phyloP scores from a whole-genome alignment of 768 basidiomycete species.

The Pulveroboletus ravenelii region DNA sequence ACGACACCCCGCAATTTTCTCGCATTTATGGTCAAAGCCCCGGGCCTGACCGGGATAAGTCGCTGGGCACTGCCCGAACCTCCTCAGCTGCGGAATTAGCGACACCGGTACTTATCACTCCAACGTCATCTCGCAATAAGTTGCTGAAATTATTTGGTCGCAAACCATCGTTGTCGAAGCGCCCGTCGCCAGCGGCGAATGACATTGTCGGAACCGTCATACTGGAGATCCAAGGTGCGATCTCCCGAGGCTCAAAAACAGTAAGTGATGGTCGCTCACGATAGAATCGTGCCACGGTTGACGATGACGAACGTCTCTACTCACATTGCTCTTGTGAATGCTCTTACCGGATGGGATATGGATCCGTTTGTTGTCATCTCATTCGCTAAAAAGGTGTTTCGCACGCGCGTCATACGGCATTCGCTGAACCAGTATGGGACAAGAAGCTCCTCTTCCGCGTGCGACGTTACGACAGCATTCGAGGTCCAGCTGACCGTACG shows the following conservation, averaged over 20 bases:
- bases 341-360: constrained; percentile 82
- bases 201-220: constrained; percentile 94
- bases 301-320: background rate
- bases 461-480: constrained; percentile 73
- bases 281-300: background rate
- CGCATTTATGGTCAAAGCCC: constrained; percentile 15
- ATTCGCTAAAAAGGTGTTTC: constrained; percentile 95
- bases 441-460: constrained; percentile 97
- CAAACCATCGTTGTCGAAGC: constrained; percentile 28
- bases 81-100: constrained; percentile 17
- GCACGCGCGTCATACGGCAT: constrained; percentile 85
- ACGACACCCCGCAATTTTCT: constrained; percentile 22
- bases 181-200: constrained; percentile 46
- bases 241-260: constrained; percentile 80
- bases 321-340: background rate
- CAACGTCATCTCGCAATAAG: constrained; percentile 26
- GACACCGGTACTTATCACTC: constrained; percentile 23
- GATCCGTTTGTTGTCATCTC: constrained; percentile 95
- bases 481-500: constrained; percentile 77
- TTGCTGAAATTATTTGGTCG: constrained; percentile 34
- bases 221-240: constrained; percentile 85
- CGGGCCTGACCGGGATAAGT: constrained; percentile 3
- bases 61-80: constrained; percentile 24
- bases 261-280: constrained; percentile 42
- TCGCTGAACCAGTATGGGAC: constrained; percentile 82